These are phyloP conservation scores for Funneliformis mosseae DNA, from an alignment of 192 early-diverging fungal genomes.

Conservation along the genomic window DNA sequence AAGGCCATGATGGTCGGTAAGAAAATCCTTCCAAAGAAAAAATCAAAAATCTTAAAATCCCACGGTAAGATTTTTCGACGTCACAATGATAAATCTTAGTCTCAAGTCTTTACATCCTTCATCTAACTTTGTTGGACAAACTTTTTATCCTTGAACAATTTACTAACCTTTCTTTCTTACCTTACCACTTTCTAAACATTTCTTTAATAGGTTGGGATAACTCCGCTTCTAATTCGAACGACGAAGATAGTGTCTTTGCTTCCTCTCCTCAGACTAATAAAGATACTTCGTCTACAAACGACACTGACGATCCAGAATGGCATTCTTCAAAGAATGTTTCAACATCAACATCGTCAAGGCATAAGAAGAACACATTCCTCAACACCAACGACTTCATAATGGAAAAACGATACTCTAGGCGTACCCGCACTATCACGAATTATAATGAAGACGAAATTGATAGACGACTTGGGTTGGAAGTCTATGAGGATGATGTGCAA, in stretches of 20 bases:
- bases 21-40: background rate
- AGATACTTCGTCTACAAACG: background rate
- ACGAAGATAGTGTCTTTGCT: background rate
- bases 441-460: conserved; percentile 51
- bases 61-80: background rate
- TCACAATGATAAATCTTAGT: background rate
- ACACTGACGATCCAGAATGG: conserved; percentile 1
- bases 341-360: conserved; percentile 24
- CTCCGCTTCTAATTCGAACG: background rate
- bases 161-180: background rate
- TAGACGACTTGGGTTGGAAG: conserved; percentile 36
- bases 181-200: background rate
- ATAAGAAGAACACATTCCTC: conserved; percentile 28
- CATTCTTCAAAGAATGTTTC: background rate
- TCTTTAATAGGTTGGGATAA: background rate
- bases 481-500: conserved; percentile 34
- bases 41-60: background rate
- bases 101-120: background rate
- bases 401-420: conserved; percentile 42
- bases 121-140: background rate
- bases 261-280: conserved; percentile 6
- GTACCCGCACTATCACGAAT: conserved; percentile 37
- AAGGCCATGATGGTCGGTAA: background rate
- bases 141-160: no score
- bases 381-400: conserved; percentile 7